Evolutionary conservation across 2,329 filamentous ascomycete genomes (phyloP), one percentile per base, ranked within the genome.

Genomic region (Aureobasidium pullulans): DNA sequence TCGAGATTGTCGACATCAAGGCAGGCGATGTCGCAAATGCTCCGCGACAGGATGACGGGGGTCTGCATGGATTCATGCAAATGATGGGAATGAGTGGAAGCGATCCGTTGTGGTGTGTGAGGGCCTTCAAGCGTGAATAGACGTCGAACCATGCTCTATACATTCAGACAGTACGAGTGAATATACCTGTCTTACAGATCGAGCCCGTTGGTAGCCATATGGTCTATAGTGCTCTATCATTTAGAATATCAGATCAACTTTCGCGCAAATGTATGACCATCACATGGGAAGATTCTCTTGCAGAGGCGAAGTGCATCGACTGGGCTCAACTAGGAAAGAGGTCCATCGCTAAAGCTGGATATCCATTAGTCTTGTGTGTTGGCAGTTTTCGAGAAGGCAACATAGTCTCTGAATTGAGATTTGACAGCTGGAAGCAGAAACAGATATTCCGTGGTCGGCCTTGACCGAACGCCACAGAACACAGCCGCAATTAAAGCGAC

Each of bases 1-100:
- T 82, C 32, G 78, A 81, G 70, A 78, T 81, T 63, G 73, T 81
- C n/a, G 74, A 79, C 58, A 62, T 80, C n/a, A 71, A 71, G 28
- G 63, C 64, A 10, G 63, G 59, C 16, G 60, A 61, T 19, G 60
- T 47, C 13, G 64, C 46, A 16, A 57, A 60, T 15, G 62, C 60
- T n/a, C 49, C 49, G 13, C 60, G 59, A 19, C 28, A 43, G 36
- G 58, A 53, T 31, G 60, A 64, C 31, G 62, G 62, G 2, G 64
- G 67, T 15, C 50, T 71, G 54, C 63, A 66, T 28, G 65, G 65
- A 5, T 66, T 69, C 61, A 73, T 67, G 68, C 61, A 62, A 31
- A 65, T 60, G 66, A 68, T 67, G 66, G 70, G 64, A 46, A 71
- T 70, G 68, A 64, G 65, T 53, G 62, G 61, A 53, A 61, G 70